Evolutionary conservation across 2,329 filamentous ascomycete species (phyloP).

Genomic region (Epichloe scottii): DNA sequence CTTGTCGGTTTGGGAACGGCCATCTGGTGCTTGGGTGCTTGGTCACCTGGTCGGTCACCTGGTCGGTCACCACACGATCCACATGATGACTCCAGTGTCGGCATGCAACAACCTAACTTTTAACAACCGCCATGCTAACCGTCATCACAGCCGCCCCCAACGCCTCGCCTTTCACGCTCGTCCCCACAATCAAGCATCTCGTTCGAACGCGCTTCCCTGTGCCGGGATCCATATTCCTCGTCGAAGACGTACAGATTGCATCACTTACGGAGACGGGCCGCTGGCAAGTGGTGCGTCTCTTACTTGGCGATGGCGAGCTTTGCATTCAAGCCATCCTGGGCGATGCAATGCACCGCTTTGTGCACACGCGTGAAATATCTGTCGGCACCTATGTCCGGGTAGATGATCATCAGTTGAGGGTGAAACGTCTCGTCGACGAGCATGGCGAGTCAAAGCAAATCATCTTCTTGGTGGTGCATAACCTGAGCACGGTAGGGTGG

Average conservation of each 20-base stretch:
- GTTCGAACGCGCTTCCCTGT: slow-evolving; percentile 35
- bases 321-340: slow-evolving; percentile 41
- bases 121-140: not conserved
- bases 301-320: slow-evolving; percentile 40
- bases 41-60: too few relatives aligned
- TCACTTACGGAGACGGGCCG: slow-evolving; percentile 21
- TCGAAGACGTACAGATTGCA: slow-evolving; percentile 30
- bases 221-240: slow-evolving; percentile 35
- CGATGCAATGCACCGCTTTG: slow-evolving; percentile 33
- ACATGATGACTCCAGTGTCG: too few relatives aligned
- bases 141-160: slow-evolving; percentile 14
- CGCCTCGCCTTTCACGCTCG: slow-evolving; percentile 15
- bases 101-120: not conserved
- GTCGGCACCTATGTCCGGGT: slow-evolving; percentile 37
- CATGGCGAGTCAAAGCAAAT: slow-evolving; percentile 13
- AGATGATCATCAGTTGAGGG: slow-evolving; percentile 26
- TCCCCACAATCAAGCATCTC: slow-evolving; percentile 34
- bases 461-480: slow-evolving; percentile 33
- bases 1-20: too few relatives aligned
- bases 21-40: too few relatives aligned
- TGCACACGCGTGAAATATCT: slow-evolving; percentile 31
- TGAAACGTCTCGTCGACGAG: slow-evolving; percentile 8
- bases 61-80: too few relatives aligned
- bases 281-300: slow-evolving; percentile 33
- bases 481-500: slow-evolving; percentile 35